Base-by-base conservation (phyloP, 805 yeast species). In the Candida broadrunensis region DNA sequence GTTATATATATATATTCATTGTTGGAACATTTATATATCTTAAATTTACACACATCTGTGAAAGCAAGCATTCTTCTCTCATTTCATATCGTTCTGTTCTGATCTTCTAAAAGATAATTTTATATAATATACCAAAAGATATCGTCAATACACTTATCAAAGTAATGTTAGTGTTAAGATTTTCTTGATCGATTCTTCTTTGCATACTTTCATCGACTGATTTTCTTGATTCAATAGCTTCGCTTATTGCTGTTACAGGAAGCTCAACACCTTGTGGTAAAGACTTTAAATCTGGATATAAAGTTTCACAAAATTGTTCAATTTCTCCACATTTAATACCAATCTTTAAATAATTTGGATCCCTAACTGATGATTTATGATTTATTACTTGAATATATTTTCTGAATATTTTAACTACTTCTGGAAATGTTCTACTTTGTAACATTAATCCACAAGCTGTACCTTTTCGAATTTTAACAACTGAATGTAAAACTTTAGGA, bases 391-490 rank as follows among this genome's bases (percentile, higher is more conserved):
- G 80, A 38, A 86, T 66, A 61, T 87, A 89, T 14, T 78, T 67
- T 51, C 83, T 77, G 74, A 93, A 91, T 33, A 91, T 77, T n/a
- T 71, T 72, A 39, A 83, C 83, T 29, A 87, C 88, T 7, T 85
- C 88, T 33, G 79, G 79, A 60, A 87, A 78, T 4, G 88, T 81
- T 61, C 89, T 77, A 31, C 93, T 74, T 41, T 80, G 70, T 44
- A 88, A 67, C 42, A 93, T 88, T 52, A 93, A 73, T 49, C 74
- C 69, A 54, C 88, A 83, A 0, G 98, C 84, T 24, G 85, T 79
- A 9, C 97, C 96, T 67, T 88, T 88, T 65, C 97, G 78, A 61
- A 93, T 85, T 71, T 93, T 93, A 49, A 91, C 85, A 57, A 86
- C 81, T 29, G 64, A 60, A 34, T 81, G 75, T 56, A 91, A 78